Percentiles rank a stretch among this genome's conserved stretches.
These are phyloP conservation scores for Kuraishia piskuri DNA, from an alignment of 805 yeast species.

Conservation along the genomic window DNA sequence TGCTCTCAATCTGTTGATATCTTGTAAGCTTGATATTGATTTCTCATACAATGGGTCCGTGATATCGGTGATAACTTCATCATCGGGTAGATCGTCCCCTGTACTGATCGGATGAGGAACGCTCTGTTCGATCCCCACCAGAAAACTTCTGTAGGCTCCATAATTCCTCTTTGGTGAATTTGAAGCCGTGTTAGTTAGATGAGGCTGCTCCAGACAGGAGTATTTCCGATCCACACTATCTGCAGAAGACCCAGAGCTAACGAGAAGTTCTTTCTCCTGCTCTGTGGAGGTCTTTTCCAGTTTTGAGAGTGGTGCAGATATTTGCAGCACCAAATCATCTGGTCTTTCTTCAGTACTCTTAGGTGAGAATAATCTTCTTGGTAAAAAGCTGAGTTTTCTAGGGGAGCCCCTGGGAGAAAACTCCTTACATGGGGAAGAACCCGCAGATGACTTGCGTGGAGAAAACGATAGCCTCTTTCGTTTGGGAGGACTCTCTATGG, in stretches of 20 bases:
- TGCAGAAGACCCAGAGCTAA: too few relatives aligned
- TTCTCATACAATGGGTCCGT: slow-evolving; percentile 2
- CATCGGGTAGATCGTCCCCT: slow-evolving; percentile 11
- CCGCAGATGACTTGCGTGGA: background rate
- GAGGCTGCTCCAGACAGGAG: too few relatives aligned
- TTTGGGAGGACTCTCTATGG: background rate
- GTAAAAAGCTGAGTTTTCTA: background rate
- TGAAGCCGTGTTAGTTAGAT: too few relatives aligned
- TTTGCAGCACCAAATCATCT: background rate
- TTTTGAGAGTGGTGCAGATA: background rate
- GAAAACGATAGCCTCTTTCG: background rate
- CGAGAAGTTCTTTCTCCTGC: background rate
- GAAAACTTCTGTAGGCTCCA: slow-evolving; percentile 20
- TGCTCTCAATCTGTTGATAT: slow-evolving; percentile 19
- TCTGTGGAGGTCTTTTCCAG: background rate
- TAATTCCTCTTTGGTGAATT: too few relatives aligned
- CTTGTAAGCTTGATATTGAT: slow-evolving; percentile 9
- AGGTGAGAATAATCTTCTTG: background rate
- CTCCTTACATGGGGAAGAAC: background rate
- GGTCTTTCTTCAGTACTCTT: background rate
- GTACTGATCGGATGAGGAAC: slow-evolving; percentile 6
- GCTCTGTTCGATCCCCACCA: slow-evolving; percentile 10
- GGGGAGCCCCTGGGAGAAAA: background rate
- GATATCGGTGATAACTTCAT: slow-evolving; percentile 5
- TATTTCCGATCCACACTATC: too few relatives aligned